phyloP scores from a whole-genome alignment of 768 basidiomycete species.

The Serendipita sp. region DNA sequence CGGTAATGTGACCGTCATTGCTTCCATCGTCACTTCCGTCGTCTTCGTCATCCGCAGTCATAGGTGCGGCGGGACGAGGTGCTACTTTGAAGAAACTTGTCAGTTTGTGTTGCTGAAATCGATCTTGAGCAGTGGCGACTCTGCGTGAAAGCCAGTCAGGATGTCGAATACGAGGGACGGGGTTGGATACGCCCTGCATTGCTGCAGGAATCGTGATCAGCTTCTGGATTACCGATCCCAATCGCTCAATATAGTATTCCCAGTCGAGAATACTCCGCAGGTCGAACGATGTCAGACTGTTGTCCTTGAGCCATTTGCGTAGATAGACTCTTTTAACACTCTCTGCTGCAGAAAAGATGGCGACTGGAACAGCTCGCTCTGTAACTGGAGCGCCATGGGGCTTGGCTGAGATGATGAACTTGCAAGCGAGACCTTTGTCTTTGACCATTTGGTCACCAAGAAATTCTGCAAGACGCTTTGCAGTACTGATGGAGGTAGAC shows the following conservation, averaged over 20 bases:
- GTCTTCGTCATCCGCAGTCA: slow-evolving; percentile 13
- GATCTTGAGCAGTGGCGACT: slow-evolving; percentile 79
- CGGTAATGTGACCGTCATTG: slow-evolving; percentile 18
- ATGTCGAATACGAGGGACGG: slow-evolving; percentile 88
- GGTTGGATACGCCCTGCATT: slow-evolving; percentile 93
- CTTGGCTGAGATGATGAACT: slow-evolving; percentile 94
- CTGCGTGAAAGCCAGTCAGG: slow-evolving; percentile 94
- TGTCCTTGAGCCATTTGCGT: slow-evolving; percentile 94
- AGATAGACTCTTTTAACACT: slow-evolving; percentile 78
- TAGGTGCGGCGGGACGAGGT: slow-evolving; percentile 11
- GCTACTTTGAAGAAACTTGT: slow-evolving; percentile 74
- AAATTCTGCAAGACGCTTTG: slow-evolving; percentile 88
- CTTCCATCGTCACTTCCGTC: slow-evolving; percentile 19
- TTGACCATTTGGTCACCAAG: slow-evolving; percentile 98
- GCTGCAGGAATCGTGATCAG: slow-evolving; percentile 98
- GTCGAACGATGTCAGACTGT: slow-evolving; percentile 71
- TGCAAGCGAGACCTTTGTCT: slow-evolving; percentile 97
- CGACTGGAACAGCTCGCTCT: slow-evolving; percentile 89
- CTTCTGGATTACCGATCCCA: slow-evolving; percentile 97
- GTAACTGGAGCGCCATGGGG: slow-evolving; percentile 91
- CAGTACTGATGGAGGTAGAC: slow-evolving; percentile 96
- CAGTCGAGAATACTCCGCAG: slow-evolving; percentile 91
- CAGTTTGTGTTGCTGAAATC: slow-evolving; percentile 95
- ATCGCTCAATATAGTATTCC: slow-evolving; percentile 94
- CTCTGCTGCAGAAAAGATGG: slow-evolving; percentile 94